Percentiles rank a stretch among this genome's conserved stretches.
Evolutionary conservation across 257 asterid species (phyloP).

Genomic region (Ilex aquifolium): DNA sequence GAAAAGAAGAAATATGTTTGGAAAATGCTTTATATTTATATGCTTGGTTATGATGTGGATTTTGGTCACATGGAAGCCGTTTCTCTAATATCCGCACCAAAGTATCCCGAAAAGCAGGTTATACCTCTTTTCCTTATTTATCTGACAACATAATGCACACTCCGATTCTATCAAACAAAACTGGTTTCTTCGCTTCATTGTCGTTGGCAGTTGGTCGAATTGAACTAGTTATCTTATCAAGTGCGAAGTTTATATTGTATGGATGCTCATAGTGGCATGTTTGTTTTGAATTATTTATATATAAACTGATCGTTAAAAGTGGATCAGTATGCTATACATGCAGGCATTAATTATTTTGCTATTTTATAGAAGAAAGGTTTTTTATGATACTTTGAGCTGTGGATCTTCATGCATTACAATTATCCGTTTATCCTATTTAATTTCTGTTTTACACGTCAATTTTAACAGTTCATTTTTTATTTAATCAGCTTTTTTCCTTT

Average conservation of each 20-base stretch:
- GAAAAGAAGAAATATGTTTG: slow-evolving; percentile 99
- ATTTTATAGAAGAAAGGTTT: no score
- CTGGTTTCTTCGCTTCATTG: neutral
- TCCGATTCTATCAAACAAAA: neutral
- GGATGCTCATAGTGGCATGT: no score
- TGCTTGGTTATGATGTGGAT: slow-evolving; percentile 99
- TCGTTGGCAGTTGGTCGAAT: neutral
- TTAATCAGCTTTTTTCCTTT: no score
- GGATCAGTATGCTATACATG: no score
- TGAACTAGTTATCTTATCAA: neutral
- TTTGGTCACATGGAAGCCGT: slow-evolving; percentile 99
- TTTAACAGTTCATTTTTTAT: no score
- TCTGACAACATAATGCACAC: neutral
- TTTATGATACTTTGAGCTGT: no score
- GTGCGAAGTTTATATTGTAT: neutral
- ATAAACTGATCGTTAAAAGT: no score
- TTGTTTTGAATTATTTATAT: no score
- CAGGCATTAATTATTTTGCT: no score
- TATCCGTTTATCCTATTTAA: no score
- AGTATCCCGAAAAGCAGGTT: slow-evolving; percentile 99
- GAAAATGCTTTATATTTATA: slow-evolving; percentile 97
- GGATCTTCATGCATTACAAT: no score
- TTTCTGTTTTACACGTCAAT: no score
- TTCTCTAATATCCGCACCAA: slow-evolving; percentile 95
- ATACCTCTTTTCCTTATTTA: neutral